Percentiles rank a stretch among this genome's conserved stretches.
These are phyloP conservation scores for Pisolithus albus DNA, from an alignment of 768 basidiomycete genomes.

Conservation along the genomic window DNA sequence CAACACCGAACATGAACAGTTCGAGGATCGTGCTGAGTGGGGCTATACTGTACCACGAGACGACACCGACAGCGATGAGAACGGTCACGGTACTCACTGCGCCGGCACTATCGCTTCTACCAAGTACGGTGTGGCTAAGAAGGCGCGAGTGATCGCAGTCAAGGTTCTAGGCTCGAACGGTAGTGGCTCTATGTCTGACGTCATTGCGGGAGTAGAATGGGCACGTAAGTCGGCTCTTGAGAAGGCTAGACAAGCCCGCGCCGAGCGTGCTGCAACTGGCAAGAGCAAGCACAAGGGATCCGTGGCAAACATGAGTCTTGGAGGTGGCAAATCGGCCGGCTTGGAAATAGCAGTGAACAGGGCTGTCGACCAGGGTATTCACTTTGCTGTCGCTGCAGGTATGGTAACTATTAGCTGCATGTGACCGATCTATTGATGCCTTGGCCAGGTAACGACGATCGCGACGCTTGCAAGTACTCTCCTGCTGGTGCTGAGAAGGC, in stretches of 20 bases:
- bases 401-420: conserved; percentile 21
- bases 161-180: conserved; percentile 95
- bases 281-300: conserved; percentile 87
- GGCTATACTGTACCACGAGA: conserved; percentile 84
- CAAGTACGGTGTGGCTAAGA: conserved; percentile 95
- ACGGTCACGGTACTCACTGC: conserved; percentile 94
- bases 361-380: conserved; percentile 78
- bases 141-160: conserved; percentile 81
- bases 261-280: conserved; percentile 65
- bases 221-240: conserved; percentile 49
- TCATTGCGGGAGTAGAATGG: conserved; percentile 81
- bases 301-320: conserved; percentile 95
- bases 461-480: conserved; percentile 88
- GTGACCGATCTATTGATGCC: not conserved
- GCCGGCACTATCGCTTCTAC: conserved; percentile 93
- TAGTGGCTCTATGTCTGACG: conserved; percentile 91
- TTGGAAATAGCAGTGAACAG: conserved; percentile 81
- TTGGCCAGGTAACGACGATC: conserved; percentile 66
- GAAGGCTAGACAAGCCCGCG: conserved; percentile 54
- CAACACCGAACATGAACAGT: conserved; percentile 77
- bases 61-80: conserved; percentile 84
- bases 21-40: conserved; percentile 87
- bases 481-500: conserved; percentile 87
- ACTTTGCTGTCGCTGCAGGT: conserved; percentile 97
- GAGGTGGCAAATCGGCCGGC: conserved; percentile 85